Evolutionary conservation across 2,329 filamentous ascomycete genomes (phyloP).

Genomic region (Trichoderma koningii): DNA sequence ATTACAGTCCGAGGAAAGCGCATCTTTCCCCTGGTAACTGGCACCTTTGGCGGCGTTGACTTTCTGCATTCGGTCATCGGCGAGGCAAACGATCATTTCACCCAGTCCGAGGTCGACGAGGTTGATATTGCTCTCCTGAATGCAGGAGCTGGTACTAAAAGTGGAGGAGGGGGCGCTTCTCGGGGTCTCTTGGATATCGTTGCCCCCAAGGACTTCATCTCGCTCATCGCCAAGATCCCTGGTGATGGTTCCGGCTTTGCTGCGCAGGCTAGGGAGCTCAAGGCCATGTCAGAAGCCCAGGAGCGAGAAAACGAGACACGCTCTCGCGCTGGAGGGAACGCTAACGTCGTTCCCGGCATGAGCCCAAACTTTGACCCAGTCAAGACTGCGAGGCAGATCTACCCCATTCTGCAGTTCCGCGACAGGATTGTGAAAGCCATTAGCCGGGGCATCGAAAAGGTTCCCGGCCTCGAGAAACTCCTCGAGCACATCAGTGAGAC

Average conservation of each 20-base stretch:
- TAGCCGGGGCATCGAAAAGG: conserved; percentile 81
- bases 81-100: conserved; percentile 81
- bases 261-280: conserved; percentile 64
- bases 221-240: conserved; percentile 75
- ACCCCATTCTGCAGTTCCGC: conserved; percentile 90
- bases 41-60: conserved; percentile 76
- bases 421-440: conserved; percentile 92
- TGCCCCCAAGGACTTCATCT: conserved; percentile 63
- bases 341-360: conserved; percentile 71
- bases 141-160: conserved; percentile 55
- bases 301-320: conserved; percentile 57
- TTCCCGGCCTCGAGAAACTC: conserved; percentile 86
- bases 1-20: conserved; percentile 64
- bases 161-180: conserved; percentile 40
- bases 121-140: conserved; percentile 74
- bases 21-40: conserved; percentile 75
- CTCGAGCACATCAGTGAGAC: conserved; percentile 94
- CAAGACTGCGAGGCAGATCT: conserved; percentile 78
- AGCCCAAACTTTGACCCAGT: conserved; percentile 75
- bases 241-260: conserved; percentile 67
- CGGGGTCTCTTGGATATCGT: conserved; percentile 48
- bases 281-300: conserved; percentile 63
- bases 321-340: conserved; percentile 46
- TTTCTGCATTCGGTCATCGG: conserved; percentile 78
- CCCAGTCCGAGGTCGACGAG: conserved; percentile 81